Percentiles rank a stretch among this genome's conserved stretches.
These are phyloP conservation scores for Spirogloea muscicola DNA, from an alignment of 139 green algal species.

Conservation along the genomic window DNA sequence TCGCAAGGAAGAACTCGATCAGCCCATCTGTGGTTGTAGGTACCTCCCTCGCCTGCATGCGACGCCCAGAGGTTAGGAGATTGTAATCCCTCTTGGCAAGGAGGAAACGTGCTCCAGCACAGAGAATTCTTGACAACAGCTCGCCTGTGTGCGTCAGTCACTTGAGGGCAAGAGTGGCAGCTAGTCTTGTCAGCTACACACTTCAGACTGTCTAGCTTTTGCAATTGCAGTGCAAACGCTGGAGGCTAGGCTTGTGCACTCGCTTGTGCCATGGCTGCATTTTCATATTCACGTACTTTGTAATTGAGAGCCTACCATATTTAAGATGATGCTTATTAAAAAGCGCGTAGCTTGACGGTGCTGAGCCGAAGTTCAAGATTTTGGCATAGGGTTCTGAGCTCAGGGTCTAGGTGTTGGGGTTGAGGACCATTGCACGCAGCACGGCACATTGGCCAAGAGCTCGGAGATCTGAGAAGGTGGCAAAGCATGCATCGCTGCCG, in stretches of 20 bases:
- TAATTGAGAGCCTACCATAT: no score
- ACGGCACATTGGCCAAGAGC: neutral
- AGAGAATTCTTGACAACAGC: neutral
- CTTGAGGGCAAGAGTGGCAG: neutral
- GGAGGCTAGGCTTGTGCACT: no score
- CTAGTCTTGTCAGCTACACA: neutral
- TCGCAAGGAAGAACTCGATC: constrained; percentile 82
- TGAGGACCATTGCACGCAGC: no score
- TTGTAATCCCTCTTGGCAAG: neutral
- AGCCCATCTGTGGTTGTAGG: constrained; percentile 56
- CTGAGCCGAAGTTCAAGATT: no score
- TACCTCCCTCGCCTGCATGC: constrained; percentile 47
- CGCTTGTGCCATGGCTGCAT: no score
- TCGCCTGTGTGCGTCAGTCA: neutral
- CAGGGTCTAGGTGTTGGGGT: no score
- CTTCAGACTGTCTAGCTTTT: no score
- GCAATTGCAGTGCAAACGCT: no score
- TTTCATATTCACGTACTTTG: no score
- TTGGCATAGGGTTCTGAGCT: no score
- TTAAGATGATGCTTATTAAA: no score
- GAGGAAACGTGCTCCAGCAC: neutral
- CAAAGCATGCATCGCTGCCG: neutral
- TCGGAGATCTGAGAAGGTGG: neutral
- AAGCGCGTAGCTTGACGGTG: no score
- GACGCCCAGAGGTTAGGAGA: neutral